Evolutionary conservation across 495 filamentous ascomycete species (phyloP).

Genomic region (Platismatia glauca): DNA sequence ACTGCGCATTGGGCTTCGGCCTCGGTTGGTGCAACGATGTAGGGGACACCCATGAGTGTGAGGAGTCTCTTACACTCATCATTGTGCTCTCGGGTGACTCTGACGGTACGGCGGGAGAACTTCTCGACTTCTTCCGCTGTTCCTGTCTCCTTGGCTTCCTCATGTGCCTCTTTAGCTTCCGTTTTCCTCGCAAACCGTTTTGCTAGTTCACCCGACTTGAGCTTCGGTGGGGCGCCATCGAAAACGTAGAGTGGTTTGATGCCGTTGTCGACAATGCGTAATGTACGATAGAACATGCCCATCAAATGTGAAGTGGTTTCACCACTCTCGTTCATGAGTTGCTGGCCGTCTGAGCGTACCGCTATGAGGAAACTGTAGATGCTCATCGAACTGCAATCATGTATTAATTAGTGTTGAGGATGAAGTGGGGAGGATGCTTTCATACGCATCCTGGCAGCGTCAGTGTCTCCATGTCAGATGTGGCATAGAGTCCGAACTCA

Average conservation of each 20-base stretch:
- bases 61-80: slow-evolving; percentile 84
- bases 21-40: slow-evolving; percentile 90
- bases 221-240: slow-evolving; percentile 89
- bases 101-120: slow-evolving; percentile 88
- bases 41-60: slow-evolving; percentile 92
- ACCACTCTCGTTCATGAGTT: slow-evolving; percentile 85
- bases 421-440: slow-evolving; percentile 7
- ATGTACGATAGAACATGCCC: slow-evolving; percentile 98
- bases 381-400: slow-evolving; percentile 71
- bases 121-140: slow-evolving; percentile 96
- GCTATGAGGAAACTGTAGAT: slow-evolving; percentile 98
- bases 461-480: slow-evolving; percentile 4
- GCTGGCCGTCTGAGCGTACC: slow-evolving; percentile 90
- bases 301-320: slow-evolving; percentile 97
- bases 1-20: slow-evolving; percentile 95
- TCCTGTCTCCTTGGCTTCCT: slow-evolving; percentile 94
- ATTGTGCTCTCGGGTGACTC: slow-evolving; percentile 94
- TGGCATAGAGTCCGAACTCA: slow-evolving; percentile 37
- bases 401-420: slow-evolving; percentile 4
- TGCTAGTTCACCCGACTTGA: slow-evolving; percentile 92
- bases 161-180: slow-evolving; percentile 76
- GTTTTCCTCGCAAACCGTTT: slow-evolving; percentile 87
- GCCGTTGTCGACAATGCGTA: slow-evolving; percentile 96
- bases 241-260: slow-evolving; percentile 99
- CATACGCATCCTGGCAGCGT: slow-evolving; percentile 71